A percentile compares a stretch with the other conserved stretches of the same genome.
Evolutionary conservation across 169 alveolate species (phyloP).

Genomic region (Plasmodium berghei): DNA sequence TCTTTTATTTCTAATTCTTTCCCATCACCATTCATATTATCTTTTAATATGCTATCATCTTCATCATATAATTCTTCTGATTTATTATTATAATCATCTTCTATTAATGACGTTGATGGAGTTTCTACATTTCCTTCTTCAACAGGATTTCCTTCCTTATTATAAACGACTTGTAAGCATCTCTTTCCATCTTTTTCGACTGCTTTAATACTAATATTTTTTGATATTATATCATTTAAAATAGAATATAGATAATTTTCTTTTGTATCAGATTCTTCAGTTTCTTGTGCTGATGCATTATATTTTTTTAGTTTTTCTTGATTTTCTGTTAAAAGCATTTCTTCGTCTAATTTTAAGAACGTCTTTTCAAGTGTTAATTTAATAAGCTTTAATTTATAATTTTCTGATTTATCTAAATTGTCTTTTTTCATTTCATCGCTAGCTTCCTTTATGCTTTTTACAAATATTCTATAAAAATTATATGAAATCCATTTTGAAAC

Average conservation of each 20-base stretch:
- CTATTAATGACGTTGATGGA: neutral
- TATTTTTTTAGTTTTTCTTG: conserved; percentile 70
- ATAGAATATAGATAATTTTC: conserved; percentile 79
- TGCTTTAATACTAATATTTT: conserved; percentile 79
- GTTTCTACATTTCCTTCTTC: conserved; percentile 53
- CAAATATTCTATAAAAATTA: conserved; percentile 85
- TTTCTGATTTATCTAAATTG: conserved; percentile 43
- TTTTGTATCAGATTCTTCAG: conserved; percentile 79
- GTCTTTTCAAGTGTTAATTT: conserved; percentile 77
- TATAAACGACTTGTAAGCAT: conserved; percentile 80
- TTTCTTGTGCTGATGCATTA: conserved; percentile 79
- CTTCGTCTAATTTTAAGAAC: conserved; percentile 83
- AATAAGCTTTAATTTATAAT: conserved; percentile 65
- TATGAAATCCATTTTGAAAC: conserved; percentile 94
- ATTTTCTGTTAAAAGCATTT: conserved; percentile 77
- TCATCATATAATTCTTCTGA: neutral
- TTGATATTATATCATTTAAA: conserved; percentile 80
- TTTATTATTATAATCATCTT: conserved; percentile 36
- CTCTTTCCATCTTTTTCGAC: conserved; percentile 82
- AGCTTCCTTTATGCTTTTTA: conserved; percentile 68
- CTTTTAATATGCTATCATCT: conserved; percentile 11
- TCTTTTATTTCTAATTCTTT: conserved; percentile 7
- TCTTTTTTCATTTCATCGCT: conserved; percentile 57
- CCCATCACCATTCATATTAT: neutral
- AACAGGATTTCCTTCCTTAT: conserved; percentile 76